Evolutionary conservation across 495 filamentous ascomycete genomes (phyloP), one percentile per base, ranked within the genome.

Genomic region (Xylona heveae): DNA sequence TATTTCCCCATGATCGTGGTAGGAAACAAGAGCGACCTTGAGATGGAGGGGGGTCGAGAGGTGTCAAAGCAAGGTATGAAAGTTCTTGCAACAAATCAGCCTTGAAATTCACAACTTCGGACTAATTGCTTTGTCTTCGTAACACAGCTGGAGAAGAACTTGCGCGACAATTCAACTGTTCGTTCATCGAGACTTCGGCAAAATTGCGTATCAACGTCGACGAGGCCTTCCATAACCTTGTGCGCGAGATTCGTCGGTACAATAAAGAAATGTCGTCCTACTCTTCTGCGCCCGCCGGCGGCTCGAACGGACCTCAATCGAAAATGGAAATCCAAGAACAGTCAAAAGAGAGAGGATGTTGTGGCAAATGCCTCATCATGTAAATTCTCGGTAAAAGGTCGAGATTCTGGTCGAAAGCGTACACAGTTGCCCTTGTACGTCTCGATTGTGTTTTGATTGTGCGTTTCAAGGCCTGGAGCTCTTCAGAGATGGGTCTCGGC

Each of bases 1-100:
- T 88, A 90, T 50, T 95, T 97, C 60, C 88, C 88, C 40, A 93
- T 97, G 58, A 93, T 95, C 35, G 81, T 97, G 6, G 90, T 95
- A n/a, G 88, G 79, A 38, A 97, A 97, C 66, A 97, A 97, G 65
- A 92, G 84, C 52, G 88, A 97, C 75, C 59, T 97, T 49, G 88
- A 94, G 41, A 61, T 60, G 43, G 88, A 97, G 54, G n/a, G n/a
- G n/a, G n/a, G n/a, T n/a, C 66, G 88, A 38, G 75, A 80, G 41
- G 88, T 97, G 37, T 71, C 78, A 31, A 73, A 76, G 53, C 72
- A 88, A 69, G 85, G 88, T 94, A 64, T 32, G 68, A 59, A 34
- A 23, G 26, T 24, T 24, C 24, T 41, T 31, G 26, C 35, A 6
- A 13, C 12, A 15, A 21, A 23, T 12, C 20, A 13, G n/a, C 14